Base-by-base conservation (phyloP, 2,329 filamentous ascomycete genomes). In the Chaetomiaceae sp. region DNA sequence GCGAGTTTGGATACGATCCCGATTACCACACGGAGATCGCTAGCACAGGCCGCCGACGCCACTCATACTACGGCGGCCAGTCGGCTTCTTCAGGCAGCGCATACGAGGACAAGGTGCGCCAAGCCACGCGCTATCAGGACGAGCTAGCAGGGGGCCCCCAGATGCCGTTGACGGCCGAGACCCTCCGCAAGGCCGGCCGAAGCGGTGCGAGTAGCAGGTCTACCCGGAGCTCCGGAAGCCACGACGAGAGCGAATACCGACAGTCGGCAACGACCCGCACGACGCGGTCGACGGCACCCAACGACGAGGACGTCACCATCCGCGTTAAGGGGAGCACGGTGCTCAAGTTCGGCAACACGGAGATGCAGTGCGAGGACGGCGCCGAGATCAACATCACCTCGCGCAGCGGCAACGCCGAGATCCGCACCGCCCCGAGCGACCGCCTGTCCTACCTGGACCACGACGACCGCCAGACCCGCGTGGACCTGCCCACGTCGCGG, bases 161-260 rank as follows among this genome's bases (percentile, higher is more conserved):
- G 30, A 56, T 74, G 44, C 70, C 72, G 2, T 61, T 83, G 46
- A 83, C 80, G 3, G 73, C 72, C 2, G 79, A 81, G 47, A 65
- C 68, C 11, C 66, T 84, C 20, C 73, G 69, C 53, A 76, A 70
- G 58, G 74, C 69, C 22, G 70, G 63, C 52, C 72, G 68, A 57
- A 70, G 66, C 51, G 71, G 67, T 48, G 70, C 66, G 6, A 78
- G 72, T 66, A 79, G 74, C 58, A 72, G 72, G 19, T 80, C 74
- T 32, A 81, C 72, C 42, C 73, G 73, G 52, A 81, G 74, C 68
- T 80, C 72, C 52, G 72, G 63, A 18, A 83, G 79, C 59, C 78
- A 71, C 35, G 80, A 83, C 55, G 79, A 83, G 47, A 83, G 79
- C 62, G 79, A 82, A 46, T 81, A 75, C 61, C 73, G 72, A 53